A percentile compares a stretch with the other conserved stretches of the same genome.
These are phyloP conservation scores for Penicillium sp. DNA, from an alignment of 2,329 filamentous ascomycete species.

Conservation along the genomic window DNA sequence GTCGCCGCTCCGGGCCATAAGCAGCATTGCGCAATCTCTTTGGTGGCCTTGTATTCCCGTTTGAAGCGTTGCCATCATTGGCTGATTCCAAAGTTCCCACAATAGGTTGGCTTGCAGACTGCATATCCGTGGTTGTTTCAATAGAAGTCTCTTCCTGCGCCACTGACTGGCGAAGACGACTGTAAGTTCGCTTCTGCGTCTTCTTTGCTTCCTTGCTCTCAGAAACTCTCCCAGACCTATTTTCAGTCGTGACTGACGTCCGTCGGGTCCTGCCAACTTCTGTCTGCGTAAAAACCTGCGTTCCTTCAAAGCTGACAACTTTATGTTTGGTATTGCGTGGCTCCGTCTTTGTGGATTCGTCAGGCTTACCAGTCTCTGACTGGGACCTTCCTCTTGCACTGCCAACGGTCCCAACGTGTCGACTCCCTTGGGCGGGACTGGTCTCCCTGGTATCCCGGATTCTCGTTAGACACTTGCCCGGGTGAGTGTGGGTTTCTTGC, in stretches of 20 bases:
- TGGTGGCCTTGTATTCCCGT: background rate
- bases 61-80: background rate
- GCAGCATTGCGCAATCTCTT: slow-evolving; percentile 18
- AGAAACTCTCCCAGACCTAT: slow-evolving; percentile 2
- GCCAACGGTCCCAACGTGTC: background rate
- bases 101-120: background rate
- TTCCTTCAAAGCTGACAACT: slow-evolving; percentile 25
- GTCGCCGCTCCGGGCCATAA: slow-evolving; percentile 26
- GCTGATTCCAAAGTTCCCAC: background rate
- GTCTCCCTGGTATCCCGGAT: background rate
- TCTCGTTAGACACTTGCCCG: background rate
- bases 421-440: background rate
- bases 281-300: background rate
- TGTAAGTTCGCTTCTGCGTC: slow-evolving; percentile 23
- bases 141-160: slow-evolving; percentile 3
- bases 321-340: slow-evolving; percentile 19
- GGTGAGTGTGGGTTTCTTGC: background rate
- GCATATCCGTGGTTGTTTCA: background rate
- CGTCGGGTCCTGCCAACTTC: slow-evolving; percentile 1
- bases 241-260: slow-evolving; percentile 5
- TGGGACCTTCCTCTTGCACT: background rate
- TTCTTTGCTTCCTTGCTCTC: slow-evolving; percentile 16
- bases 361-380: background rate
- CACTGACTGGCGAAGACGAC: slow-evolving; percentile 19
- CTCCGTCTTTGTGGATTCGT: slow-evolving; percentile 1